phyloP scores from a whole-genome alignment of 768 basidiomycete species.

The Serendipita sp. region DNA sequence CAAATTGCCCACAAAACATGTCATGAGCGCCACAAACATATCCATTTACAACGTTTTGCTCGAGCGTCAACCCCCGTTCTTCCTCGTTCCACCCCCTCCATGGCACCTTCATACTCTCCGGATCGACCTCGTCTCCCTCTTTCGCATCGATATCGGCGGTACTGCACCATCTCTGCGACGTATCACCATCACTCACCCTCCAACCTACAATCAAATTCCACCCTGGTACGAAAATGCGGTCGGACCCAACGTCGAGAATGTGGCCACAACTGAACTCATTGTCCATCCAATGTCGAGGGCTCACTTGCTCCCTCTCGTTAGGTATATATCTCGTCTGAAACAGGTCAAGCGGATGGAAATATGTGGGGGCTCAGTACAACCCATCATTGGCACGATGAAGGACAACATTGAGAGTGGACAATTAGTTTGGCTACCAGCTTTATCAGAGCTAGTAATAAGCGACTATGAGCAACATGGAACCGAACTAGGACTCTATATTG shows the following conservation, averaged over 20 bases:
- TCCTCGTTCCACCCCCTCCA: neutral
- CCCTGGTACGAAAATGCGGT: neutral
- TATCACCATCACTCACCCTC: neutral
- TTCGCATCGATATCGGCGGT: neutral
- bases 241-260: neutral
- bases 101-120: neutral
- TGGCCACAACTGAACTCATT: neutral
- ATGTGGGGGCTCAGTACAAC: neutral
- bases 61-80: neutral
- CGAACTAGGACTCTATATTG: constrained; percentile 1
- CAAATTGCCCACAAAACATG: neutral
- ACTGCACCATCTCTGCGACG: neutral
- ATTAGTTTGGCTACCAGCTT: neutral
- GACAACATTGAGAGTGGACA: neutral
- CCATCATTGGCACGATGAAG: neutral
- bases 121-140: neutral
- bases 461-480: constrained; percentile 4
- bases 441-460: neutral
- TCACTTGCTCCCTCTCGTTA: neutral
- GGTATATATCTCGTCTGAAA: neutral
- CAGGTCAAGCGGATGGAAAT: neutral
- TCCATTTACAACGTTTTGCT: neutral
- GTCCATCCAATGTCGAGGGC: neutral
- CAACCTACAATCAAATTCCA: neutral
- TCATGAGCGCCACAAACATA: neutral